A percentile compares a stretch with the other conserved stretches of the same genome.
These are phyloP conservation scores for Gossypium trilobum DNA, from an alignment of 441 rosid species.

Conservation along the genomic window DNA sequence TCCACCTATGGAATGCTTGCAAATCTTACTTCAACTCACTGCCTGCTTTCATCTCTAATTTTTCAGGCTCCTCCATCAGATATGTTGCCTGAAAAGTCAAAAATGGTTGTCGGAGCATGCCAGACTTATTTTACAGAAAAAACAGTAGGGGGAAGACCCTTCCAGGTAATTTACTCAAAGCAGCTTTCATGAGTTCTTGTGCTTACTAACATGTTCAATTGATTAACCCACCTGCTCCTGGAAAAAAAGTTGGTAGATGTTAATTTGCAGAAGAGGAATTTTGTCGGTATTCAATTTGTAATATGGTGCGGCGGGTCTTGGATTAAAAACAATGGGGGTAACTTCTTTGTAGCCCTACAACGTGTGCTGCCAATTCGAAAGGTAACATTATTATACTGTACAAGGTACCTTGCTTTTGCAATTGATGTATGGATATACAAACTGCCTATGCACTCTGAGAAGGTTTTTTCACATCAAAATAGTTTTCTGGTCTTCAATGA, in stretches of 20 bases:
- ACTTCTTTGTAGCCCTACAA: conserved; percentile 35
- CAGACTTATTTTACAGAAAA: conserved; percentile 47
- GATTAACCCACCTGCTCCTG: background rate
- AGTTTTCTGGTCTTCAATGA: background rate
- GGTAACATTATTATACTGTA: conserved; percentile 22
- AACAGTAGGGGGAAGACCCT: conserved; percentile 34
- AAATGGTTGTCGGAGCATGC: conserved; percentile 49
- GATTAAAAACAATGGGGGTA: conserved; percentile 49
- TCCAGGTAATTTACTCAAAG: conserved; percentile 33
- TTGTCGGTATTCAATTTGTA: conserved; percentile 52
- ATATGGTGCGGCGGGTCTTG: conserved; percentile 52
- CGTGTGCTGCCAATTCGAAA: conserved; percentile 28
- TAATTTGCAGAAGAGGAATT: conserved; percentile 41
- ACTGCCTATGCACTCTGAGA: background rate
- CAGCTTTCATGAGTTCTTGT: background rate
- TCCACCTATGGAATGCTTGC: background rate
- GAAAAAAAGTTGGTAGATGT: conserved; percentile 37
- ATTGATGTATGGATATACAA: background rate
- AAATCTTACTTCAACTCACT: background rate
- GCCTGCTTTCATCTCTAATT: conserved; percentile 15
- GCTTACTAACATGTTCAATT: background rate
- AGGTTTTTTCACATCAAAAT: background rate
- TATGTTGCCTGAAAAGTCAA: conserved; percentile 50
- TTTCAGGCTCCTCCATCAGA: conserved; percentile 49
- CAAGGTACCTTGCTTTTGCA: background rate